These are phyloP conservation scores for Nicotiana paniculata DNA, from an alignment of 257 asterid genomes.

Conservation along the genomic window DNA sequence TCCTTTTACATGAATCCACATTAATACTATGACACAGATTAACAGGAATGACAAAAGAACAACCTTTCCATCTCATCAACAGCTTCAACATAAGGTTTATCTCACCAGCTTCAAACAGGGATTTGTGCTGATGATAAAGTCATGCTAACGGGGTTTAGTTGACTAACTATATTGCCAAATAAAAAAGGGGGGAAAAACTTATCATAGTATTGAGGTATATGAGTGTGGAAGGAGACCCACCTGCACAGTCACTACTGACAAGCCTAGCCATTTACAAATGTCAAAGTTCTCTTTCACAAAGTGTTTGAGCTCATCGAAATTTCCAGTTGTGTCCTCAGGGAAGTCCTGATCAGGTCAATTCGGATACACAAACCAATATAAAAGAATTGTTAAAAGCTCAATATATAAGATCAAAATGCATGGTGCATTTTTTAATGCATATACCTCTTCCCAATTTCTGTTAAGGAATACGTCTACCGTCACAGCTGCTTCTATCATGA, in stretches of 20 bases:
- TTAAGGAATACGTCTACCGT: conserved; percentile 69
- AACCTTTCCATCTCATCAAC: neutral
- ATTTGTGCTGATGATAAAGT: neutral
- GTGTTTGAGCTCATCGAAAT: conserved; percentile 54
- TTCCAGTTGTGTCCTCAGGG: conserved; percentile 74
- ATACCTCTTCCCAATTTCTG: conserved; percentile 85
- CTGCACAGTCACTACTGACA: conserved; percentile 71
- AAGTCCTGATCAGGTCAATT: conserved; percentile 31
- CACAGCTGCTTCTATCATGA: conserved; percentile 75
- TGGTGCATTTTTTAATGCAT: conserved; percentile 2
- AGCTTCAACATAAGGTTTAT: neutral
- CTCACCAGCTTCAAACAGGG: neutral
- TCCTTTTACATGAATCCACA: neutral
- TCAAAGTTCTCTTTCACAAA: conserved; percentile 69
- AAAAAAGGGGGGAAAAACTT: neutral
- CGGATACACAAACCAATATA: neutral
- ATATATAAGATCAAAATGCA: neutral
- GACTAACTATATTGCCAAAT: neutral
- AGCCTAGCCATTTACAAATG: conserved; percentile 73
- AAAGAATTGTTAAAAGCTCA: neutral
- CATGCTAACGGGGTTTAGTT: neutral
- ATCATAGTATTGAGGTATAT: neutral
- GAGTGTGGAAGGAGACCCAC: conserved; percentile 28
- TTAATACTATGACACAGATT: neutral
- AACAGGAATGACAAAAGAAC: neutral